phyloP scores from a whole-genome alignment of 2,329 filamentous ascomycete genomes.

The Fusarium agapanthi region DNA sequence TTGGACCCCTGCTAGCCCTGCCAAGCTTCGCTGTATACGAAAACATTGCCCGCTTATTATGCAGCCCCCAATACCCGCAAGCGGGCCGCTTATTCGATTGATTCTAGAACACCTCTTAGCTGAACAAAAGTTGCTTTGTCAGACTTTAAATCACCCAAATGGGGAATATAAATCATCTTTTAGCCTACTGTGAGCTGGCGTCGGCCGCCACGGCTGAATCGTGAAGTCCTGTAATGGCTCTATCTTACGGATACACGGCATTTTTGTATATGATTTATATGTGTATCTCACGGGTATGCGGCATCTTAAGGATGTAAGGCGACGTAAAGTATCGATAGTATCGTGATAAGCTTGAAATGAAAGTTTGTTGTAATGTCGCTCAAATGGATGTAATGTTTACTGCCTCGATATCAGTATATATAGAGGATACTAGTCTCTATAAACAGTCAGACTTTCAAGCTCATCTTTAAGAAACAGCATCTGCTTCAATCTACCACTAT shows the following conservation, averaged over 20 bases:
- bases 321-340: too few relatives aligned
- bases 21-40: neutral
- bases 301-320: neutral
- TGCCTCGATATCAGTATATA: neutral
- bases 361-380: too few relatives aligned
- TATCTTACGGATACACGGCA: neutral
- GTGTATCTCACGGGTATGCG: neutral
- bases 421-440: rapidly evolving
- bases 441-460: neutral
- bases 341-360: neutral
- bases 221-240: neutral
- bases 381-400: rapidly evolving
- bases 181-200: neutral
- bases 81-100: neutral
- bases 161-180: neutral
- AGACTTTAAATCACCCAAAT: neutral
- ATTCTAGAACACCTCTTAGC: neutral
- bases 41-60: neutral
- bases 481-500: rapidly evolving
- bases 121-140: neutral
- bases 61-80: neutral
- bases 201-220: neutral
- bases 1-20: neutral
- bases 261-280: neutral
- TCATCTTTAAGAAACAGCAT: neutral